Conservation (phyloP, 2,329 filamentous ascomycete genomes). For the Aspergillus novofumigatus region DNA sequence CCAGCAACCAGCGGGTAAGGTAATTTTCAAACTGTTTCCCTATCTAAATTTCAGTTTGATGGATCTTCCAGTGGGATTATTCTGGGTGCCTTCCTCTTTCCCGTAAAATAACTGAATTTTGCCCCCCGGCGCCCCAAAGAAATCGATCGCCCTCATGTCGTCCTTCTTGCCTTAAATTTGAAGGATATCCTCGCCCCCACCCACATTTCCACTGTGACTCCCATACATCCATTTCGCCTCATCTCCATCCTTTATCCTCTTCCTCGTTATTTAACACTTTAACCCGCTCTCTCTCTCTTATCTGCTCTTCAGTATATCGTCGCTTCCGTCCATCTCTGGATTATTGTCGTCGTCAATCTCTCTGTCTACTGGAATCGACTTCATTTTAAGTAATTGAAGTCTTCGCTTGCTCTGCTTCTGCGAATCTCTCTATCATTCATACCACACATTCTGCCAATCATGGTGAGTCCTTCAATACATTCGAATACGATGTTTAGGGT, state of each 20-base stretch:
- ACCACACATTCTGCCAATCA: slow-evolving; percentile 9
- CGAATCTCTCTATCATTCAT: neutral
- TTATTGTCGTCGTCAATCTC: slow-evolving; percentile 10
- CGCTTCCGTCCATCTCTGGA: slow-evolving; percentile 12
- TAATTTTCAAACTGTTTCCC: slow-evolving; percentile 16
- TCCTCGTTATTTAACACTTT: slow-evolving; percentile 19
- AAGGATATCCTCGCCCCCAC: slow-evolving; percentile 18
- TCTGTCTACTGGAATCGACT: slow-evolving; percentile 1
- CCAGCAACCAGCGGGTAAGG: slow-evolving; percentile 8
- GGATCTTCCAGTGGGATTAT: neutral
- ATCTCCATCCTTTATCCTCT: slow-evolving; percentile 3
- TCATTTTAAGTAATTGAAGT: slow-evolving; percentile 6
- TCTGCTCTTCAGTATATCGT: slow-evolving; percentile 1
- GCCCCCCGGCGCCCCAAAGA: slow-evolving; percentile 11
- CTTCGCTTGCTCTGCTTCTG: slow-evolving; percentile 1
- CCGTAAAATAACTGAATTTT: slow-evolving; percentile 1
- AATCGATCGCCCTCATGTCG: neutral
- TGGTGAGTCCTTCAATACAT: neutral
- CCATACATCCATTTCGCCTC: slow-evolving; percentile 9
- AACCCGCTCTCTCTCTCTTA: slow-evolving; percentile 15
- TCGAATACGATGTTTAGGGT: neutral
- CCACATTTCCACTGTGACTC: slow-evolving; percentile 14
- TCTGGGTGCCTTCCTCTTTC: neutral
- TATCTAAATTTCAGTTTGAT: neutral
- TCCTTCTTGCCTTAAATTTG: slow-evolving; percentile 15